A percentile compares a stretch with the other conserved stretches of the same genome.
These are phyloP conservation scores for Lindgomyces ingoldianus DNA, from an alignment of 495 filamentous ascomycete genomes.

Conservation along the genomic window DNA sequence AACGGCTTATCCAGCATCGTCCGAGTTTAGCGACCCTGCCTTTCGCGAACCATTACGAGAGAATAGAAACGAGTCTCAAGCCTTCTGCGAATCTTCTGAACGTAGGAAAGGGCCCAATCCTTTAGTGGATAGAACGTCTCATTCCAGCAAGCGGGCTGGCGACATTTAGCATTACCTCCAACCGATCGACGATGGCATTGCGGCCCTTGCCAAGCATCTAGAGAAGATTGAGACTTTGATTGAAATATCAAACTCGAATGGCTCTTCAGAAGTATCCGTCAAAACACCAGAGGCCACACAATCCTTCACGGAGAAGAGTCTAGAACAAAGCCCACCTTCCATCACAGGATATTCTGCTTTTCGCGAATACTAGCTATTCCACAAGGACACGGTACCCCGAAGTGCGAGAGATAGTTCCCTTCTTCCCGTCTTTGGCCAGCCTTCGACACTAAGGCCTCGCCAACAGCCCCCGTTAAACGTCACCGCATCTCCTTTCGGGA, in stretches of 20 bases:
- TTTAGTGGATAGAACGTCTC: neutral
- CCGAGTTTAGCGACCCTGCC: neutral
- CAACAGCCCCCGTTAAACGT: constrained; percentile 9
- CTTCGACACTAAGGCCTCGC: constrained; percentile 14
- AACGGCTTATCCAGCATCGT: neutral
- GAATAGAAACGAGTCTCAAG: neutral
- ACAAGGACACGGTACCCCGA: neutral
- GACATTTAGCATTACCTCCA: constrained; percentile 3
- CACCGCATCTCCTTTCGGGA: constrained; percentile 12
- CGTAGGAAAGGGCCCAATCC: neutral
- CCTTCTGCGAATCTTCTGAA: too few species aligned
- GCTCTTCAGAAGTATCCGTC: neutral
- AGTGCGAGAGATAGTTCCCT: neutral
- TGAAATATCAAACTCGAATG: neutral
- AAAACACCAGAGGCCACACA: neutral
- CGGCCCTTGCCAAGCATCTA: neutral
- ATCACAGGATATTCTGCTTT: neutral
- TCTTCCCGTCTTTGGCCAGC: constrained; percentile 13
- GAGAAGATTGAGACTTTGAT: constrained; percentile 1
- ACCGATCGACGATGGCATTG: constrained; percentile 7
- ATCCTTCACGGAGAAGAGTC: neutral
- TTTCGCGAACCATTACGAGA: too few species aligned
- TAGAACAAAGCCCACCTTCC: neutral
- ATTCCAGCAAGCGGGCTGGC: neutral
- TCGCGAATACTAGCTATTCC: neutral